These are phyloP conservation scores for Lactarius sp. DNA, from an alignment of 768 basidiomycete genomes.

Conservation along the genomic window DNA sequence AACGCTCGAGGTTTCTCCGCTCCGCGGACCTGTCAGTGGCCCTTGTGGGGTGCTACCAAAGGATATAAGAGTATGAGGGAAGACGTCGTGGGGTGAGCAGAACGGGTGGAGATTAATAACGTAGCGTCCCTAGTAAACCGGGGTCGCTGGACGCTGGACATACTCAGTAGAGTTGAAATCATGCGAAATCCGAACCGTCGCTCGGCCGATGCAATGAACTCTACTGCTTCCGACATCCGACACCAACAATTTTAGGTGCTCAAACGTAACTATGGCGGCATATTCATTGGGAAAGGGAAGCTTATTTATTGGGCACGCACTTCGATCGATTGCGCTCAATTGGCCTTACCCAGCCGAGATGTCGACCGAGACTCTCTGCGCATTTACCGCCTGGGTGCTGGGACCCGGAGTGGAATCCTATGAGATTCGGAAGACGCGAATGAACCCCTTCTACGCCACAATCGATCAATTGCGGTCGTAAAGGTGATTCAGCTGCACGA, in stretches of 20 bases:
- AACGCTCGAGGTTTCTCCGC: constrained; percentile 18
- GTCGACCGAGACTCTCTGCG: constrained; percentile 9
- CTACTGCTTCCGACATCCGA: constrained; percentile 12
- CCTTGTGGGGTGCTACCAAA: constrained; percentile 1
- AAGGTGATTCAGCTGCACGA: not conserved
- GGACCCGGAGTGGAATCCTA: not conserved
- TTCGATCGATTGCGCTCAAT: constrained; percentile 11
- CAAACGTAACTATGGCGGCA: constrained; percentile 4
- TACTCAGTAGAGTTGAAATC: not conserved
- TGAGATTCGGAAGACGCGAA: not conserved
- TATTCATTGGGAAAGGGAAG: constrained; percentile 16
- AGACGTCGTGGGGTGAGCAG: not conserved
- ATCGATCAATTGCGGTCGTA: constrained; percentile 16
- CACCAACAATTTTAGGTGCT: not conserved
- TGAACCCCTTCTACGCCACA: constrained; percentile 16
- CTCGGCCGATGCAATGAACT: constrained; percentile 8
- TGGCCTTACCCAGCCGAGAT: not conserved
- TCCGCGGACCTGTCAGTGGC: constrained; percentile 13
- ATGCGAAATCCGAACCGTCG: not conserved
- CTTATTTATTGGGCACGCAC: constrained; percentile 1
- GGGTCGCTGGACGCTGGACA: not conserved
- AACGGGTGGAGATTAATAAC: not conserved
- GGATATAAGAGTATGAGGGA: not conserved
- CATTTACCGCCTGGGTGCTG: not conserved
- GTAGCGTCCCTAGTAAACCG: not conserved